Base-by-base conservation (phyloP, 1,284 basidiomycete genomes). In the Boletus semigastroideus region DNA sequence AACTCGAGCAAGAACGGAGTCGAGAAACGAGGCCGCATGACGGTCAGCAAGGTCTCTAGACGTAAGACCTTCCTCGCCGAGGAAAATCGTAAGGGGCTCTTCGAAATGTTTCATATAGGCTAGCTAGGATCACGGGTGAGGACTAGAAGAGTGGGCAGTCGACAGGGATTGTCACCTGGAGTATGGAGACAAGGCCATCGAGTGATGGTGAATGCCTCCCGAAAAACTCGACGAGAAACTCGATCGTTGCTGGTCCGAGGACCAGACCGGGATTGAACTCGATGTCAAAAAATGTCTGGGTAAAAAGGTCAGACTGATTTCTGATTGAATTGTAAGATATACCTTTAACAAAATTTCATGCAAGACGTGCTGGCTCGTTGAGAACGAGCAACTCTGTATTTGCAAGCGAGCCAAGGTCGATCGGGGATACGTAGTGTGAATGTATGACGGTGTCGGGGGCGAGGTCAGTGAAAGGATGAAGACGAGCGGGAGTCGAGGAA, bases 41-140 rank as follows among this genome's bases (percentile, higher is more conserved):
- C 45, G 48, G 19, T 49, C 43, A 36, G 45, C 33, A n/a, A 75
- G 14, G 58, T 50, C 41, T 50, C 43, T 65, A 53, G 50, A 54
- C 54, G 46, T 45, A 52, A 52, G 41, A 53, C 36, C 43, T 39
- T 45, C 48, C 7, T 58, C 52, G 5, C 38, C 1, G 9, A 68
- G 51, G 30, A 88, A 71, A 13, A 76, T 47, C 2, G 78, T 75
- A 9, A 87, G 66, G 0, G 83, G 80, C 27, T 86, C 79, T 20
- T 78, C 72, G 55, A 87, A 88, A 62, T 90, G 87, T 53, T 85
- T 85, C 63, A 90, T 67, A 58, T 86, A 72, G 0, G 75, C 72
- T 5, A 90, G 68, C 85, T 89, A 54, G 8, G 14, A 31, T 33
- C 19, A 10, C n/a, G 22, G 7, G 19, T 57, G 17, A 64, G 48